Evolutionary conservation across 306 rosid species (phyloP), one percentile per base, ranked within the genome.

Genomic region (Trifolium dubium): DNA sequence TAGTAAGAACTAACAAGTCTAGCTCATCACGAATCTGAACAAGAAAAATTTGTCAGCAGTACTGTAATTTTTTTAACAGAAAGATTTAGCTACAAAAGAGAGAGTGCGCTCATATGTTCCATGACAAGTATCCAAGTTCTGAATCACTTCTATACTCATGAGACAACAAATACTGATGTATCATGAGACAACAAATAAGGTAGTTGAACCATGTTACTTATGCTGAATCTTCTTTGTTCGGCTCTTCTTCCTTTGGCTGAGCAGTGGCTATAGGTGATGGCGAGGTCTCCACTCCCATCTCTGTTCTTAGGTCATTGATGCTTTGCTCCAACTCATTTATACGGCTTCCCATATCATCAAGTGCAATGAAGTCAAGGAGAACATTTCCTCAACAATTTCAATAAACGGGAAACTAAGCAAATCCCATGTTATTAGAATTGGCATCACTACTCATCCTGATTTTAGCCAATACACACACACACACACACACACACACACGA

Each of bases 271-370:
- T 29, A 8, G 97, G 98, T 53, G 97, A 88, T 37, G 97, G 92
- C 58, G 96, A 87, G 73, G 89, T 72, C 88, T 95, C 99, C 50
- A 92, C 89, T 31, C 99, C 99, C 93, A 95, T 95, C 88, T 95
- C 99, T 40, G 92, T 71, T 80, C 83, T 89, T 32, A 95, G 81
- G 56, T 95, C 98, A 11, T 86, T 90, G 80, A 95, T 88, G 89
- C 99, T 95, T 69, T 85, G 88, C 86, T 95, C 99, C 96, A 95
- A 79, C 78, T 95, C 98, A 64, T 84, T 89, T 71, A 95, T 95
- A 51, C 99, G 96, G 83, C 68, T 69, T 66, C 99, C 99, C 98
- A 95, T 95, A 73, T 95, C 99, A 64, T 95, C 99, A 40, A 95
- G 99, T 95, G 82, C 87, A 86, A 54, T 64, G 70, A 30, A 43